Percentiles rank a stretch among this genome's conserved stretches.
Conservation (phyloP, 768 basidiomycete genomes). For the Trametes gibbosa region DNA sequence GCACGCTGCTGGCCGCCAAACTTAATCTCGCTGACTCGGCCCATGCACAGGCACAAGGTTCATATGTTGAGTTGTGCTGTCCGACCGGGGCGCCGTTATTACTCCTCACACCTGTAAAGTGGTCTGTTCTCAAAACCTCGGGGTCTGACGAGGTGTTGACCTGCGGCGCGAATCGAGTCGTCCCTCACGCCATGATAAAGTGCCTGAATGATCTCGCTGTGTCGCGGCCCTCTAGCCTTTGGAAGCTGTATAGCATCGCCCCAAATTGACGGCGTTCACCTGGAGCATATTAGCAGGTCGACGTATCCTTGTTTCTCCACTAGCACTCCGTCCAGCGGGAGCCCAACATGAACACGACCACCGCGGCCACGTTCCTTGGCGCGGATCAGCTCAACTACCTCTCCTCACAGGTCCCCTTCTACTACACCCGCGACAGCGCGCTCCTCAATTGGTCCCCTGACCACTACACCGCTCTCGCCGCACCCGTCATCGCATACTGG, state of each 20-base stretch:
- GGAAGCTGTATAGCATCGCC: not conserved
- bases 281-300: not conserved
- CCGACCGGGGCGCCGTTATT: not conserved
- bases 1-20: no score
- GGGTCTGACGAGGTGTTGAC: not conserved
- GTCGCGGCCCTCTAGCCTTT: not conserved
- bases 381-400: conserved; percentile 22
- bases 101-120: not conserved
- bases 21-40: no score
- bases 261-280: not conserved
- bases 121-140: not conserved
- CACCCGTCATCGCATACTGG: conserved; percentile 88
- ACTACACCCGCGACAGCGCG: conserved; percentile 18
- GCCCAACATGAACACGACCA: conserved; percentile 24
- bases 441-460: conserved; percentile 51
- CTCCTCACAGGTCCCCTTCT: conserved; percentile 19
- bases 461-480: conserved; percentile 62
- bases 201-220: not conserved
- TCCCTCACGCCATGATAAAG: not conserved
- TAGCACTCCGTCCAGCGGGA: not conserved
- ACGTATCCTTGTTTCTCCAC: not conserved
- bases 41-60: no score
- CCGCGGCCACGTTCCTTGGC: conserved; percentile 14
- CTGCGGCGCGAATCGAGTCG: not conserved
- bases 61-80: no score